Evolutionary conservation across 2,329 filamentous ascomycete genomes (phyloP), one percentile per base, ranked within the genome.

Genomic region (Phaeosphaeria sp.): DNA sequence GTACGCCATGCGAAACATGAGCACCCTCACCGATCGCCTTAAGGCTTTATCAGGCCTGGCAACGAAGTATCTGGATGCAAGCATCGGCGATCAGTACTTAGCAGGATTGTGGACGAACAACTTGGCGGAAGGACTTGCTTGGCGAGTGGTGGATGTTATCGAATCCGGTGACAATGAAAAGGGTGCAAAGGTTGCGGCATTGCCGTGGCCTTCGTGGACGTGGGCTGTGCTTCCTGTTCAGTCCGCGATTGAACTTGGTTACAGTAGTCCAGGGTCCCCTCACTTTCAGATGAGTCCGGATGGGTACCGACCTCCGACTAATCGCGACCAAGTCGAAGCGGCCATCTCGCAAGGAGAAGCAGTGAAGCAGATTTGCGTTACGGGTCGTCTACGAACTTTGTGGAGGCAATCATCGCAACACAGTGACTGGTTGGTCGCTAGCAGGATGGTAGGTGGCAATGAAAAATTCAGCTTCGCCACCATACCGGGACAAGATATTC

Each of bases 151-250:
- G 3, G 18, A 20, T 42, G 25, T 22, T 11, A 30, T 52, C n/a
- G 22, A 49, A 21, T 22, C 18, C 42, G 30, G 15, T 11, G n/a
- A 3, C 17, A n/a, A 24, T 20, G 47, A 49, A 15, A 39, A 8
- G 30, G 24, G 22, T 17, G 17, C 21, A 20, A 20, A 27, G 44
- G n/a, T 40, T 13, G 15, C 44, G 20, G 6, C 11, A 15, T 11
- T 30, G 11, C 25, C 25, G 25, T 53, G 39, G 47, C 58, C 58
- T 17, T 60, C 58, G 22, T 60, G 58, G 55, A 55, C 58, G 3
- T 60, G 55, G 58, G 58, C 55, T 52, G 47, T 40, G 15, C 55
- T 60, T 43, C 58, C 58, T 36, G 27, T 58, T 25, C 51, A 46
- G 17, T 51, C 56, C 43, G 46, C 33, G 25, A 55, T 55, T 18